phyloP scores from a whole-genome alignment of 2,329 filamentous ascomycete species.

The Fusarium decemcellulare region DNA sequence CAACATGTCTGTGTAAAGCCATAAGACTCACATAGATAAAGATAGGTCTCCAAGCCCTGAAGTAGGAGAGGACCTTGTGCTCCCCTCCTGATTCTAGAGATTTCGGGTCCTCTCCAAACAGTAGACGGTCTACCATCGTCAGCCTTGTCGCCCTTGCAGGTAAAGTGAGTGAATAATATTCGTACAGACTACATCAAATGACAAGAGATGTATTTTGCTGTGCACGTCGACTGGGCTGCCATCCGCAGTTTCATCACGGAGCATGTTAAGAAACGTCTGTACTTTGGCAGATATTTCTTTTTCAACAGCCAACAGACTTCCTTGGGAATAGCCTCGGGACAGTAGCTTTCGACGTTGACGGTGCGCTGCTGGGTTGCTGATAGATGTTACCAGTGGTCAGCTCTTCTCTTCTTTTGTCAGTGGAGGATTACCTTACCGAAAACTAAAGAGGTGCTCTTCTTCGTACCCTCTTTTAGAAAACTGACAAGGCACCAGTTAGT shows the following conservation, averaged over 20 bases:
- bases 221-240: background rate
- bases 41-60: slow-evolving; percentile 9
- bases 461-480: slow-evolving; percentile 1
- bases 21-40: slow-evolving; percentile 9
- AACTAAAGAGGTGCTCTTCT: slow-evolving; percentile 12
- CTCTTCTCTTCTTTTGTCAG: background rate
- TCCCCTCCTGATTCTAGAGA: background rate
- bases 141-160: background rate
- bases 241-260: background rate
- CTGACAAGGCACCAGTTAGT: background rate
- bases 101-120: slow-evolving; percentile 9
- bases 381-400: background rate
- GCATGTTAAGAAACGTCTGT: background rate
- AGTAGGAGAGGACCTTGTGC: slow-evolving; percentile 3
- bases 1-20: background rate
- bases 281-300: slow-evolving; percentile 3
- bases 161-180: background rate
- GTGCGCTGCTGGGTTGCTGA: slow-evolving; percentile 2
- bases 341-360: background rate
- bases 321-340: slow-evolving; percentile 3
- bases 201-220: background rate
- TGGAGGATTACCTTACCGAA: background rate
- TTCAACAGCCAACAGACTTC: background rate
- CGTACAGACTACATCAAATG: slow-evolving; percentile 12
- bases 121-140: background rate